phyloP scores from a whole-genome alignment of 2,329 filamentous ascomycete genomes.

The Pleoardoris graminearum region DNA sequence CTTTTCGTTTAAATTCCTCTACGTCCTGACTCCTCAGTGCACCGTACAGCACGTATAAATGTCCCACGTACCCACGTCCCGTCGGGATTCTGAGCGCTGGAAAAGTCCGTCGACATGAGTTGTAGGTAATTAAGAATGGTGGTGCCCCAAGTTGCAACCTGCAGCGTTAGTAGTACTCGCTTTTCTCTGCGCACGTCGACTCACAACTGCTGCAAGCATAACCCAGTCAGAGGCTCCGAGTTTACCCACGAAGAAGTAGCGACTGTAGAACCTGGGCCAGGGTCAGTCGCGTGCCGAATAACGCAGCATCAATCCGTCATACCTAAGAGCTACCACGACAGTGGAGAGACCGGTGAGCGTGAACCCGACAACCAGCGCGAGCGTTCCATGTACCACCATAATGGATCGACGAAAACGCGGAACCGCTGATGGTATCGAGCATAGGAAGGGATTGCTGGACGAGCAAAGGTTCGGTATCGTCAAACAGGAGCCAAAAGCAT shows the following conservation, averaged over 20 bases:
- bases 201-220: constrained; percentile 33
- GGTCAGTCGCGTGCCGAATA: constrained; percentile 8
- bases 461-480: constrained; percentile 8
- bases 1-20: constrained; percentile 15
- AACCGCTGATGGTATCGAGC: constrained; percentile 1
- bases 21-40: constrained; percentile 15
- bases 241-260: constrained; percentile 31
- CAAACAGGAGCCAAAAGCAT: not conserved
- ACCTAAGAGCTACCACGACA: constrained; percentile 35
- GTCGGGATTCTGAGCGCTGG: not conserved
- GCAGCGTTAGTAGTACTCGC: constrained; percentile 13
- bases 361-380: constrained; percentile 29
- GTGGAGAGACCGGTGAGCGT: constrained; percentile 34
- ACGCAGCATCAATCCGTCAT: not conserved
- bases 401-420: not conserved
- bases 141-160: constrained; percentile 36
- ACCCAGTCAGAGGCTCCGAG: constrained; percentile 35
- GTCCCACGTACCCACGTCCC: not conserved
- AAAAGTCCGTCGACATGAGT: constrained; percentile 30
- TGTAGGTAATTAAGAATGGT: constrained; percentile 34
- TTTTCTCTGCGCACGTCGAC: constrained; percentile 2
- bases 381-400: constrained; percentile 30
- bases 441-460: constrained; percentile 8
- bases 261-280: constrained; percentile 32
- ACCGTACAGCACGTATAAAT: not conserved